Percentiles rank a stretch among this genome's conserved stretches.
Conservation (phyloP, 1,284 basidiomycete genomes). For the Sutorius eximius region DNA sequence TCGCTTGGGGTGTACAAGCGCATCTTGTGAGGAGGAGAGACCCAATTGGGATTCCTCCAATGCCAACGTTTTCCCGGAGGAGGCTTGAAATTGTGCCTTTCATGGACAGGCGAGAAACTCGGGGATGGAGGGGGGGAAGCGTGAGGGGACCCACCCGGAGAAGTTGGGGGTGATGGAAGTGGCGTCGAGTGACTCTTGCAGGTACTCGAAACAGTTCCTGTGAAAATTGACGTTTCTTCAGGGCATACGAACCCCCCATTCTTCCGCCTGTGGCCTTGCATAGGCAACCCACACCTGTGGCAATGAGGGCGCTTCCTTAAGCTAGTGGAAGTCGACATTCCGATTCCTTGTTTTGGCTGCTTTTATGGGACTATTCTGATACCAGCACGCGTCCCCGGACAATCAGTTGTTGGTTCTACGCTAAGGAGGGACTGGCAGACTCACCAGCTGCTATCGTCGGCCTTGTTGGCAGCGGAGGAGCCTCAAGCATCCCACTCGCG, state of each 20-base stretch:
- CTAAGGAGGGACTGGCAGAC: conserved; percentile 9
- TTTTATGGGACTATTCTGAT: conserved; percentile 7
- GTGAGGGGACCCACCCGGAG: conserved; percentile 24
- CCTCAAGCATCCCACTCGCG: conserved; percentile 1
- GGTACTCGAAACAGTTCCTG: conserved; percentile 14
- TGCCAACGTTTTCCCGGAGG: conserved; percentile 34
- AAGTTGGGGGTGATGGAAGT: conserved; percentile 32
- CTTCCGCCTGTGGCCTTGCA: conserved; percentile 36
- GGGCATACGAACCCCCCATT: conserved; percentile 33
- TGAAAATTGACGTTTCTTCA: conserved; percentile 14
- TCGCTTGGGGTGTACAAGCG: conserved; percentile 26
- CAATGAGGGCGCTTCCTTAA: conserved; percentile 35
- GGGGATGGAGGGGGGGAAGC: conserved; percentile 15
- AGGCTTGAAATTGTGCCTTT: conserved; percentile 25
- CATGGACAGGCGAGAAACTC: conserved; percentile 22
- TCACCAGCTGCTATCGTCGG: conserved; percentile 27
- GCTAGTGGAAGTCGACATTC: conserved; percentile 34
- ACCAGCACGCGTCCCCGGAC: neutral
- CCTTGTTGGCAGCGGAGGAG: conserved; percentile 25
- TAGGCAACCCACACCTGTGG: conserved; percentile 35
- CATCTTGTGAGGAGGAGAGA: conserved; percentile 35
- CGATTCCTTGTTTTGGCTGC: conserved; percentile 1
- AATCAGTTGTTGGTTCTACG: conserved; percentile 3
- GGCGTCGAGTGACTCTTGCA: conserved; percentile 27
- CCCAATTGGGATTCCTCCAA: conserved; percentile 37